Conservation (phyloP, 2,329 filamentous ascomycete genomes). For the Fusarium verticillioides region DNA sequence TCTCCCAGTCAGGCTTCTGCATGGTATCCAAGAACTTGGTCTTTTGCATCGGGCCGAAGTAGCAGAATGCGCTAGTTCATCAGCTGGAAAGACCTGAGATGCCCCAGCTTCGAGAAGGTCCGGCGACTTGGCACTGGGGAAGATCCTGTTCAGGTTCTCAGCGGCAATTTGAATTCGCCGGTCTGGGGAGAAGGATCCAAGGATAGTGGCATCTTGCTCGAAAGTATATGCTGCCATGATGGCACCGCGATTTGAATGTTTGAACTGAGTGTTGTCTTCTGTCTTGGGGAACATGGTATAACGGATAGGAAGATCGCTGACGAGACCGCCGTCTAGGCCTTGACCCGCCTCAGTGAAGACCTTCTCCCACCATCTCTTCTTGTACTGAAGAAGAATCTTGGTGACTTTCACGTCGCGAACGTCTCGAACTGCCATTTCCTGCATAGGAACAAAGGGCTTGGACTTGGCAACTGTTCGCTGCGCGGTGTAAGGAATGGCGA, state of each 20-base stretch:
- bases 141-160: not conserved
- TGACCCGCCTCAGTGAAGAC: not conserved
- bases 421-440: not conserved
- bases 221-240: not conserved
- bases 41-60: not conserved
- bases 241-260: not conserved
- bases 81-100: not conserved
- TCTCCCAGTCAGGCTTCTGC: conserved; percentile 1
- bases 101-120: not conserved
- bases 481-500: not conserved
- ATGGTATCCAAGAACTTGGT: not conserved
- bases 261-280: not conserved
- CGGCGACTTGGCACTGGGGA: not conserved
- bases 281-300: not conserved
- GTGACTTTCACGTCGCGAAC: not conserved
- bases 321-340: not conserved
- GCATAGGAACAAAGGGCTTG: not conserved
- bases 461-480: not conserved
- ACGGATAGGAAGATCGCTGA: not conserved
- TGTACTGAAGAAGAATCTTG: conserved; percentile 1
- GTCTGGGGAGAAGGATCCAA: not conserved
- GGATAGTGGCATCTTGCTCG: not conserved
- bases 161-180: not conserved
- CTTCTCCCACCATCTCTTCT: not conserved
- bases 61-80: not conserved